Evolutionary conservation across 2,329 filamentous ascomycete species (phyloP), one percentile per base, ranked within the genome.

Genomic region (Fusarium verticillioides): DNA sequence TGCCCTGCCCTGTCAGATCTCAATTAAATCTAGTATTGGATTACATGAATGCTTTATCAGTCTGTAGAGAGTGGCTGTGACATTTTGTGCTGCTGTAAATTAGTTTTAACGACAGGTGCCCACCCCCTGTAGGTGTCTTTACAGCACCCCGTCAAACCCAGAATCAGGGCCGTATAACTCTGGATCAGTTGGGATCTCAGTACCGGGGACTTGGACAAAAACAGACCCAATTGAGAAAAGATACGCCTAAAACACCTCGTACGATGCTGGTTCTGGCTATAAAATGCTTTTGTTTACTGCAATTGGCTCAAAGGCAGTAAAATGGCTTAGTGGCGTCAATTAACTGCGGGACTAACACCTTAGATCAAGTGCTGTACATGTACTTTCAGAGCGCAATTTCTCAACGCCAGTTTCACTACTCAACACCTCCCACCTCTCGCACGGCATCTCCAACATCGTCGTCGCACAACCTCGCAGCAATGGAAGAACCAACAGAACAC

Each of bases 401-500:
- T 47, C 40, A 69, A 69, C 32, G 28, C 40, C 40, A 59, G 34
- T 39, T 65, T 46, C 16, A 15, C 43, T 52, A n/a, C 52, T 39
- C 65, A 69, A 64, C 66, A 60, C 53, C 36, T 43, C 16, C 23
- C 5, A 42, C 19, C 43, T 59, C n/a, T 16, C 36, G n/a, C 49
- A 42, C n/a, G 16, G 32, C 26, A 40, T 16, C 32, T 18, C 52
- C 28, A 47, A 37, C n/a, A 7, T 34, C 30, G 36, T 28, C 46
- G 46, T 47, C 42, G 39, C 47, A 36, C 50, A 36, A 16, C 19
- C 19, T n/a, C 34, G n/a, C 10, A 47, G 60, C 46, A 56, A 79
- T 78, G 77, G 56, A 26, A 26, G 62, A 64, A 9, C 34, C 65
- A 23, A 44, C 59, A 26, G 78, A 79, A 43, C 75, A 79, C 9